These are phyloP conservation scores for Tuber magnatum DNA, from an alignment of 495 filamentous ascomycete genomes.

Conservation along the genomic window DNA sequence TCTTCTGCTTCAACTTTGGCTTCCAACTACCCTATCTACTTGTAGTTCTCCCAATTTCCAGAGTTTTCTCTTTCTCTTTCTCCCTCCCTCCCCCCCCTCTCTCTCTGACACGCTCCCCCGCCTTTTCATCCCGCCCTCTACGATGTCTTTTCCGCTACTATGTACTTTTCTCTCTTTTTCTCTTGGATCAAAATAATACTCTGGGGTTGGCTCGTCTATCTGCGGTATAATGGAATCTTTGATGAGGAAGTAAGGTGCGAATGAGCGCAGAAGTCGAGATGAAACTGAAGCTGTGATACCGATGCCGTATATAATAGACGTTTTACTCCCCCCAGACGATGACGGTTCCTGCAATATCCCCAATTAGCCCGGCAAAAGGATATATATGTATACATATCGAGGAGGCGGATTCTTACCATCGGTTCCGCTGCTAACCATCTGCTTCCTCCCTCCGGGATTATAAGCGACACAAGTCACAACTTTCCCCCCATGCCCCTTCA, in stretches of 20 bases:
- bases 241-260: background rate
- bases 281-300: background rate
- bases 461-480: constrained; percentile 48
- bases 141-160: background rate
- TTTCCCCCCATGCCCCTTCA: constrained; percentile 54
- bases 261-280: background rate
- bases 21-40: constrained; percentile 25
- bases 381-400: background rate
- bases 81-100: background rate
- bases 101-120: background rate
- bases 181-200: background rate
- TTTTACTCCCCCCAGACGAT: constrained; percentile 36
- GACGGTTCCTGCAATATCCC: constrained; percentile 23
- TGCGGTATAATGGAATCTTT: background rate
- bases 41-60: constrained; percentile 25
- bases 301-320: background rate
- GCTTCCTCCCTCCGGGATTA: constrained; percentile 35
- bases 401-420: constrained; percentile 28
- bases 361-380: constrained; percentile 9
- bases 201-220: background rate
- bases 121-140: background rate
- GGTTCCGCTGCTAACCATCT: constrained; percentile 37
- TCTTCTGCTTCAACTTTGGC: background rate
- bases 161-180: background rate
- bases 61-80: background rate